phyloP scores from a whole-genome alignment of 768 basidiomycete genomes.

The Clitopilus hobsonii region DNA sequence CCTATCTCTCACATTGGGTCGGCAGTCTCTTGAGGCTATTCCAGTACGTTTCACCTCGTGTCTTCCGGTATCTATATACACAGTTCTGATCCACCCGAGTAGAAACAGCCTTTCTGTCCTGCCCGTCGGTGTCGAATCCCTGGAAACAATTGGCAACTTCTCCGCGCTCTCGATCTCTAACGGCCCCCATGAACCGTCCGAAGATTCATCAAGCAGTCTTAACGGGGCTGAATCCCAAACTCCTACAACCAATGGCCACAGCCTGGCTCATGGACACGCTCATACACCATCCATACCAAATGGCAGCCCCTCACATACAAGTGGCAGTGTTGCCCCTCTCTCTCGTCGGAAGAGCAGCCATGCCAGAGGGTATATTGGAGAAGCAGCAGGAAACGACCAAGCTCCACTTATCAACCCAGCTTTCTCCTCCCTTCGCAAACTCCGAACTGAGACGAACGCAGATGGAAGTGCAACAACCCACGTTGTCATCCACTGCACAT shows the following conservation, averaged over 20 bases:
- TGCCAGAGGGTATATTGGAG: constrained; percentile 75
- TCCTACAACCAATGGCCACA: background rate
- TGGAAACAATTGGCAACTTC: constrained; percentile 40
- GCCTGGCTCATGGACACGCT: constrained; percentile 1
- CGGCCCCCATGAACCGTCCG: constrained; percentile 19
- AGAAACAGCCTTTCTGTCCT: constrained; percentile 59
- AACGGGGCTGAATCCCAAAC: constrained; percentile 1
- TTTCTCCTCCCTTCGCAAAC: too few relatives aligned
- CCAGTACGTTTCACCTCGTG: constrained; percentile 37
- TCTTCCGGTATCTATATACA: background rate
- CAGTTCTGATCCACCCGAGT: background rate
- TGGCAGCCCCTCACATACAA: too few relatives aligned
- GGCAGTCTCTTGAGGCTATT: constrained; percentile 82
- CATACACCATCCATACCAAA: too few relatives aligned
- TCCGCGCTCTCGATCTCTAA: constrained; percentile 34
- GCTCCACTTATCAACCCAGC: constrained; percentile 42
- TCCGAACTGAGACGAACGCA: constrained; percentile 52
- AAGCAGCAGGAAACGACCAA: constrained; percentile 39
- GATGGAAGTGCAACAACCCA: constrained; percentile 74
- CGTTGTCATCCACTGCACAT: constrained; percentile 61
- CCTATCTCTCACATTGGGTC: constrained; percentile 89
- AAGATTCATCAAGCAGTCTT: background rate
- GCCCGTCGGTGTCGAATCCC: constrained; percentile 44
- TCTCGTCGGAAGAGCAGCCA: constrained; percentile 41
- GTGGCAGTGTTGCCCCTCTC: background rate